Conservation (phyloP, 1,139 yeast genomes). For the Yamadazyma kanchanaburiensis region DNA sequence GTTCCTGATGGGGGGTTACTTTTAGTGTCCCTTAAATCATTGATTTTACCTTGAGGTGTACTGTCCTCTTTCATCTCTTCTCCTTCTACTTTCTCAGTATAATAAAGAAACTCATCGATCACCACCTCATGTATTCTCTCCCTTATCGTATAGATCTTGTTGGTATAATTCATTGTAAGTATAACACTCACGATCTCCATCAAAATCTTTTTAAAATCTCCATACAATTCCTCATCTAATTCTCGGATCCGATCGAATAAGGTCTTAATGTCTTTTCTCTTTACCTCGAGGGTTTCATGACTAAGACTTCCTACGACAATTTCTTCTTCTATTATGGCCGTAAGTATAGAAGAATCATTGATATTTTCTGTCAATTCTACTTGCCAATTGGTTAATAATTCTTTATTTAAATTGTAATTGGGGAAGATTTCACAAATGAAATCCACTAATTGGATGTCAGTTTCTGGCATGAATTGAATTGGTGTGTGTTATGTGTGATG, state of each 20-base stretch:
- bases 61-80: not conserved
- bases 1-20: not conserved
- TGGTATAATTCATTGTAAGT: constrained; percentile 21
- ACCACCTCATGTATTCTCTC: constrained; percentile 19
- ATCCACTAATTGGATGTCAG: constrained; percentile 12
- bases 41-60: too few relatives aligned
- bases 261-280: constrained; percentile 6
- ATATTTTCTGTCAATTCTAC: constrained; percentile 28
- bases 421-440: constrained; percentile 25
- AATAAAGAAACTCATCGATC: constrained; percentile 16
- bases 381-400: constrained; percentile 34
- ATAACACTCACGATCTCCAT: constrained; percentile 26
- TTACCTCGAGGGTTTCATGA: constrained; percentile 6
- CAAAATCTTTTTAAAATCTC: constrained; percentile 29
- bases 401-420: constrained; percentile 24
- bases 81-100: not conserved
- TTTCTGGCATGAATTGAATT: constrained; percentile 2
- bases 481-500: too few relatives aligned
- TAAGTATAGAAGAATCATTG: constrained; percentile 17
- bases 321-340: constrained; percentile 22
- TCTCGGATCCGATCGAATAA: constrained; percentile 16
- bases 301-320: constrained; percentile 14
- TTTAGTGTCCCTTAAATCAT: too few relatives aligned
- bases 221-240: constrained; percentile 22
- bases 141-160: constrained; percentile 21